phyloP scores from a whole-genome alignment of 2,329 filamentous ascomycete species.

The Pestalotiopsis sp. region DNA sequence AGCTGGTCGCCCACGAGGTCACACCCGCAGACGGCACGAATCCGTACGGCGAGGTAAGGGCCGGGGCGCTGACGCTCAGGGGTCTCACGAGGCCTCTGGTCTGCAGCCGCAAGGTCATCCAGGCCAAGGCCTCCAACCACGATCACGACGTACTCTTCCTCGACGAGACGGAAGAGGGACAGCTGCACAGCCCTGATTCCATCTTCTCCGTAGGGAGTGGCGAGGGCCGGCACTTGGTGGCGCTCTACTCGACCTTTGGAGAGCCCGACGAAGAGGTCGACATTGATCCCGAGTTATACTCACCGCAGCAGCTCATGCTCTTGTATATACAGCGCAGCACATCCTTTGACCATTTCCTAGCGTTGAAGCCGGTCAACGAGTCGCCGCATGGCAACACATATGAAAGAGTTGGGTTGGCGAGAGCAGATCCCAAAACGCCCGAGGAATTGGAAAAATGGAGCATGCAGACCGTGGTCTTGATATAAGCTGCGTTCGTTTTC shows the following conservation, averaged over 20 bases:
- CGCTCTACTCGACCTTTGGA: background rate
- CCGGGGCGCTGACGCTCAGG: background rate
- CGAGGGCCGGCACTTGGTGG: background rate
- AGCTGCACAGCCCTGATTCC: background rate
- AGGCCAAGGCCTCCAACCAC: background rate
- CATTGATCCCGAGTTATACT: background rate
- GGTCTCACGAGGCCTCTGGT: background rate
- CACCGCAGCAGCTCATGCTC: background rate
- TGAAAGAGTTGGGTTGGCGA: background rate
- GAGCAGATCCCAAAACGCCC: background rate
- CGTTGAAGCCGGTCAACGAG: background rate
- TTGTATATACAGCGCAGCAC: background rate
- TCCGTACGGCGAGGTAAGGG: background rate
- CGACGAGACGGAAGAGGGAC: background rate
- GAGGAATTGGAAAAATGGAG: background rate
- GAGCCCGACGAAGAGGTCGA: background rate
- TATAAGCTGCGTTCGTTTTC: background rate
- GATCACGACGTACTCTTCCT: background rate
- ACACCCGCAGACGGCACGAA: background rate
- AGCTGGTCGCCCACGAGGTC: background rate
- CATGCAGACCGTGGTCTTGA: background rate
- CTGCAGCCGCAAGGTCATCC: background rate
- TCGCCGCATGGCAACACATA: background rate
- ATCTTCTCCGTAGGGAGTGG: background rate
- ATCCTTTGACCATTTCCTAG: background rate